These are phyloP conservation scores for Botrytis pseudocinerea DNA, from an alignment of 2,329 filamentous ascomycete genomes.

Conservation along the genomic window DNA sequence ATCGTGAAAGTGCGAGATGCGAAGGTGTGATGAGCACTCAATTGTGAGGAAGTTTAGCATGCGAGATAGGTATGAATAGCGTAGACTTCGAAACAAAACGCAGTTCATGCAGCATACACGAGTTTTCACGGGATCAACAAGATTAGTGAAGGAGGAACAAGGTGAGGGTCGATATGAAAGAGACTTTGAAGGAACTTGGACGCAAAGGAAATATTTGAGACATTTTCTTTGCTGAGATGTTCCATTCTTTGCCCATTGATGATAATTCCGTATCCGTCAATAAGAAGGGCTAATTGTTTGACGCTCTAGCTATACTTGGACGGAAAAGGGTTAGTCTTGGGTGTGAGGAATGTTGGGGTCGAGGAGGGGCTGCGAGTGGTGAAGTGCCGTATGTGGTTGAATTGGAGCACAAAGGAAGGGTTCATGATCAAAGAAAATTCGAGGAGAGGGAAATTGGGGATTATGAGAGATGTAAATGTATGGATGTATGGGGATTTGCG, in stretches of 20 bases:
- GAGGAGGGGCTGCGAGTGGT: neutral
- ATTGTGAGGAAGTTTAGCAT: neutral
- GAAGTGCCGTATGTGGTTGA: neutral
- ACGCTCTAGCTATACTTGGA: neutral
- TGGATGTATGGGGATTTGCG: neutral
- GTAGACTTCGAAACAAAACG: neutral
- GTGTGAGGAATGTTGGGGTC: neutral
- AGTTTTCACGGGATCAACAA: neutral
- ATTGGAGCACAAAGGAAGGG: neutral
- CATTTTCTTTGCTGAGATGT: neutral
- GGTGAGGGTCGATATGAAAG: neutral
- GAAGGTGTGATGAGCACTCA: neutral
- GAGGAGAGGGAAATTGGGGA: neutral
- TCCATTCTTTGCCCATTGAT: constrained; percentile 3
- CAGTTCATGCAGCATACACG: neutral
- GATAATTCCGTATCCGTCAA: constrained; percentile 1
- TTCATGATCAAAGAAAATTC: neutral
- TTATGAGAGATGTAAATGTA: neutral
- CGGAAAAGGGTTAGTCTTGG: neutral
- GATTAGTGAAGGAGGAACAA: neutral
- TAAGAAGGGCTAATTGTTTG: neutral
- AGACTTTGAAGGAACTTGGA: neutral
- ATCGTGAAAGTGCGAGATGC: neutral
- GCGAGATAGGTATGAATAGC: neutral
- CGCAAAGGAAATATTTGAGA: neutral